A percentile compares a stretch with the other conserved stretches of the same genome.
phyloP scores from a whole-genome alignment of 768 basidiomycete species.

The Pleurotus tuoliensis region DNA sequence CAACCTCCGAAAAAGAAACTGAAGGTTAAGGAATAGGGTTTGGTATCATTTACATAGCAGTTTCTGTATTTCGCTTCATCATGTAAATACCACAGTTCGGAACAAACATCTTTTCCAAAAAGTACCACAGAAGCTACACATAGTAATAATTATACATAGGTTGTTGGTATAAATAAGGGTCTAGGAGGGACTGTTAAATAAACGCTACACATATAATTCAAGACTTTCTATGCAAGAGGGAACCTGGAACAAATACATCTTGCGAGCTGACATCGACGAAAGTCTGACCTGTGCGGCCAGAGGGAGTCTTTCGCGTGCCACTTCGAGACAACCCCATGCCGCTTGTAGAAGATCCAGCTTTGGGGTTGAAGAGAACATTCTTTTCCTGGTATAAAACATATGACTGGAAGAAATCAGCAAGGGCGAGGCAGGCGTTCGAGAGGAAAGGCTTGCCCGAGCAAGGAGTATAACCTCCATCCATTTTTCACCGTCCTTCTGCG shows the following conservation, averaged over 20 bases:
- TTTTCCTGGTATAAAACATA: conserved; percentile 82
- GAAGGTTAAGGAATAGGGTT: conserved; percentile 46
- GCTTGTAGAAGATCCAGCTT: conserved; percentile 19
- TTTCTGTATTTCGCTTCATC: no score
- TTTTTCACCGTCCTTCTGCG: conserved; percentile 62
- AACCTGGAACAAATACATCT: conserved; percentile 70
- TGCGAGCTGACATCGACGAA: conserved; percentile 37
- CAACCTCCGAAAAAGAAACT: conserved; percentile 75
- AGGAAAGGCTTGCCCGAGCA: conserved; percentile 61
- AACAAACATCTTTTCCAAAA: no score
- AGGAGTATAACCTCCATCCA: conserved; percentile 79
- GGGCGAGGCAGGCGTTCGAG: not conserved
- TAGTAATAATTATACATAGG: not conserved
- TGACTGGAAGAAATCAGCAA: conserved; percentile 42
- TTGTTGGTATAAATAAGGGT: not conserved
- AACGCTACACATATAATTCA: conserved; percentile 15
- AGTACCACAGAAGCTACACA: not conserved
- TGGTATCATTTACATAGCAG: no score
- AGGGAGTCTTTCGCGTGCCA: conserved; percentile 33
- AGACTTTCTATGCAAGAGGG: conserved; percentile 55
- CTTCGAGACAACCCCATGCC: conserved; percentile 32
- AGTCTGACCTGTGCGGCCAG: conserved; percentile 24
- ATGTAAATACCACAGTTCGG: not conserved
- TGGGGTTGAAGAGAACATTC: conserved; percentile 55
- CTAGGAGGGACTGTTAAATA: conserved; percentile 3